Conservation (phyloP, 352 stramenopile genomes). For the Proteromonas lacertae region DNA sequence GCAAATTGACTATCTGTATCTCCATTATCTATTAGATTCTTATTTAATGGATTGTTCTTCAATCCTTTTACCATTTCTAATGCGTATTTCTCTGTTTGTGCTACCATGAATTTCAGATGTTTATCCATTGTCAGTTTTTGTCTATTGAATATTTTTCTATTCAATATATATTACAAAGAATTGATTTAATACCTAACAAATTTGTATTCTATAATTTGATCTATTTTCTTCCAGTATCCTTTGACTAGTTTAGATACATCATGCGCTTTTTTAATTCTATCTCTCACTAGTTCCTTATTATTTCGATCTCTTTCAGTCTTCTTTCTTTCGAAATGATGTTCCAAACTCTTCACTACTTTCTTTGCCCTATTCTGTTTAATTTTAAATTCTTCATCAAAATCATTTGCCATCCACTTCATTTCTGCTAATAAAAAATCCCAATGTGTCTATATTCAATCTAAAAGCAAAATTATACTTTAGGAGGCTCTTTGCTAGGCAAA, state of each 20-base stretch:
- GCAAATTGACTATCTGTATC: no score
- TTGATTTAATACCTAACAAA: not conserved
- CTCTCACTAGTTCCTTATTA: slow-evolving; percentile 39
- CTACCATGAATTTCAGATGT: slow-evolving; percentile 63
- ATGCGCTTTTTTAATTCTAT: slow-evolving; percentile 91
- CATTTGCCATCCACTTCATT: slow-evolving; percentile 46
- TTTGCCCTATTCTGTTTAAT: slow-evolving; percentile 32
- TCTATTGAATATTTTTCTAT: slow-evolving; percentile 4
- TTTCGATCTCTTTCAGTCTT: slow-evolving; percentile 7
- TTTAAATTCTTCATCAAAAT: slow-evolving; percentile 51
- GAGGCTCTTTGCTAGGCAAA: no score
- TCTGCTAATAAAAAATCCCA: not conserved
- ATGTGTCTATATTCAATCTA: no score
- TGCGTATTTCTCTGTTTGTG: slow-evolving; percentile 81
- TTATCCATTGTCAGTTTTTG: slow-evolving; percentile 54
- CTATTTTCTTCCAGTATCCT: slow-evolving; percentile 24
- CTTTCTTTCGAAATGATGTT: slow-evolving; percentile 19
- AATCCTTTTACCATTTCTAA: slow-evolving; percentile 29
- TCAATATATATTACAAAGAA: not conserved
- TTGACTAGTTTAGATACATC: slow-evolving; percentile 73
- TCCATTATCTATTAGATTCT: not conserved
- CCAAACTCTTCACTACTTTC: slow-evolving; percentile 22
- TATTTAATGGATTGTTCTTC: not conserved
- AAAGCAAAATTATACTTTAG: no score
- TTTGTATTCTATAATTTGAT: not conserved